phyloP scores from a whole-genome alignment of 208 protist genomes.

The Acanthamoeba triangularis region DNA sequence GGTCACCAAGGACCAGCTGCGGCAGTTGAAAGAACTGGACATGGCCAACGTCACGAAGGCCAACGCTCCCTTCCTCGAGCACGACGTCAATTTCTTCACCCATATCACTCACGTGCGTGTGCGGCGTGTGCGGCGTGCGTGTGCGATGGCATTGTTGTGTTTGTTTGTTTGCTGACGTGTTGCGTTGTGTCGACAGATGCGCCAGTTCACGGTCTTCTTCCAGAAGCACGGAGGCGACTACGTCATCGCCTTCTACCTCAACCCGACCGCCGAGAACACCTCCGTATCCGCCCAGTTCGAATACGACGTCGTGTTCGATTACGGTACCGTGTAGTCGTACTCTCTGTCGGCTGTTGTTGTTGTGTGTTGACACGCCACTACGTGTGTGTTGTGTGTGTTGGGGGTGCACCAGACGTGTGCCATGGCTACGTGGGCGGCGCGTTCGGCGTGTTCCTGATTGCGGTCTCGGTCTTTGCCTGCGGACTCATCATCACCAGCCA shows the following conservation, averaged over 20 bases:
- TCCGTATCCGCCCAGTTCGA: not conserved
- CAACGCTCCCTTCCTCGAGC: constrained; percentile 10
- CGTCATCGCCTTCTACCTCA: constrained; percentile 1
- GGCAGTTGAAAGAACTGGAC: not conserved
- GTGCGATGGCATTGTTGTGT: not conserved
- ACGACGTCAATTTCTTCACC: not conserved
- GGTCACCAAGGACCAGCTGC: not conserved
- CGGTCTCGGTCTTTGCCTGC: not conserved
- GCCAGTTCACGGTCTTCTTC: not conserved
- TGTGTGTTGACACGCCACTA: no score
- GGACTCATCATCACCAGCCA: not conserved
- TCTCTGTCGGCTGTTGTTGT: no score
- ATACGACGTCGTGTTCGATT: not conserved
- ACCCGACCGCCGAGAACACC: not conserved
- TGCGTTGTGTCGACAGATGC: not conserved
- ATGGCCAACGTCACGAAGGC: not conserved
- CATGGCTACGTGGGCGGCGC: not conserved
- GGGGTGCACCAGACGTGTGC: not conserved
- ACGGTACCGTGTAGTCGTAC: not conserved
- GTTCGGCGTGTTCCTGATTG: not conserved
- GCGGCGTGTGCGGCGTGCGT: not conserved
- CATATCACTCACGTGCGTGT: not conserved
- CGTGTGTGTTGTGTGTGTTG: no score
- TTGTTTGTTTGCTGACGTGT: not conserved
- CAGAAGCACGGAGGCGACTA: constrained; percentile 15